Evolutionary conservation across 2,329 filamentous ascomycete species (phyloP).

Genomic region (Cordyceps javanica): DNA sequence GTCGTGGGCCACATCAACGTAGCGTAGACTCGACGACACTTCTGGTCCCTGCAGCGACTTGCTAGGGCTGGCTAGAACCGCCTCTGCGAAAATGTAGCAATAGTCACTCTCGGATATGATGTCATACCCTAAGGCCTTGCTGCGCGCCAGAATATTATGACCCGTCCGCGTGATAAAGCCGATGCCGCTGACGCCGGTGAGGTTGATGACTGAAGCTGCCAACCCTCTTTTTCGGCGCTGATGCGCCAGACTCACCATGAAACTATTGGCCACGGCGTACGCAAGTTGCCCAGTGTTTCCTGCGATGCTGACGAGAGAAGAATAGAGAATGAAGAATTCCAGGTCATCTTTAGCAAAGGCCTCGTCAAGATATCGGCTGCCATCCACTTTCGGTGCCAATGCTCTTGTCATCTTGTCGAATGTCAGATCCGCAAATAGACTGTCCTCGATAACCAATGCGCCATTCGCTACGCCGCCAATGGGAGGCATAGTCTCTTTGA

Average conservation of each 20-base stretch:
- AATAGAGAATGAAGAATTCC: conserved; percentile 15
- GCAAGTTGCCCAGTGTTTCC: conserved; percentile 11
- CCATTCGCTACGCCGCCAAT: conserved; percentile 32
- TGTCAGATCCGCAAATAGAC: conserved; percentile 19
- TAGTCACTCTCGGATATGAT: conserved; percentile 11
- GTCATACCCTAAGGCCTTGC: conserved; percentile 4
- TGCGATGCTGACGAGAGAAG: conserved; percentile 5
- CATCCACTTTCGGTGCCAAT: conserved; percentile 11
- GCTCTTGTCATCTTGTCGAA: background rate
- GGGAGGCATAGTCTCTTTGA: conserved; percentile 25
- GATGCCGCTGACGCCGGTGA: conserved; percentile 22
- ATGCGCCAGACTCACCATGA: conserved; percentile 27
- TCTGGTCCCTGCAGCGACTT: background rate
- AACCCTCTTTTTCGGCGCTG: conserved; percentile 32
- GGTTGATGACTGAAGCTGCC: conserved; percentile 24
- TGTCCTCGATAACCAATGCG: conserved; percentile 30
- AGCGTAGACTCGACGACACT: conserved; percentile 6
- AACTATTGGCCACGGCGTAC: conserved; percentile 23
- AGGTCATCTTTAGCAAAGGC: background rate
- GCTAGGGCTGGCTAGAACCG: conserved; percentile 9
- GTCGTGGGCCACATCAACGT: background rate
- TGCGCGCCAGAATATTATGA: background rate
- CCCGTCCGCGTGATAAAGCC: conserved; percentile 31
- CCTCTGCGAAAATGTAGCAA: conserved; percentile 17
- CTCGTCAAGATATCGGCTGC: conserved; percentile 10